Percentiles rank a stretch among this genome's conserved stretches.
Conservation (phyloP, 1,284 basidiomycete genomes). For the Ustilago hordei region DNA sequence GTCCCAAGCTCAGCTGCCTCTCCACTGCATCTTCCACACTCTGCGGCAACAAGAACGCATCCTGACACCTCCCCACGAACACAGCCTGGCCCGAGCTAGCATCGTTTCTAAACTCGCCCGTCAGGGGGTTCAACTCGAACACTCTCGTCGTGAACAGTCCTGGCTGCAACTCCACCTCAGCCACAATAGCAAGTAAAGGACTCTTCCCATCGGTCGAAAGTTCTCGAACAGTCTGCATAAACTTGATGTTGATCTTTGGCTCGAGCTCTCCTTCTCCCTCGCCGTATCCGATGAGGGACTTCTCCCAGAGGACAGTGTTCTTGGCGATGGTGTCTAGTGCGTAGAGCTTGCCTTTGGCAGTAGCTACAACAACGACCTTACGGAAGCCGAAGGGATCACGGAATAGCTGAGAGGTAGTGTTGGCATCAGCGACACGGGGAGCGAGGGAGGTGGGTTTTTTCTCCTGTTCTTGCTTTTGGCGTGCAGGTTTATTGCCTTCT, state of each 20-base stretch:
- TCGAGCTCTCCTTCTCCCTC: constrained; percentile 58
- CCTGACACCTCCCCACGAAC: constrained; percentile 51
- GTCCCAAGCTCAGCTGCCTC: constrained; percentile 73
- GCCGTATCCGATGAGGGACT: constrained; percentile 65
- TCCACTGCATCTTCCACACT: constrained; percentile 47
- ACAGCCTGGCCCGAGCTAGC: constrained; percentile 44
- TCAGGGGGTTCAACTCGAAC: constrained; percentile 65
- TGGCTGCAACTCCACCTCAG: constrained; percentile 52
- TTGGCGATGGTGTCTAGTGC: constrained; percentile 82
- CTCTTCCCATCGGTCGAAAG: constrained; percentile 54
- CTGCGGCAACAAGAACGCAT: constrained; percentile 54
- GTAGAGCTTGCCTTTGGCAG: constrained; percentile 80
- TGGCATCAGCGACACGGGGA: constrained; percentile 48
- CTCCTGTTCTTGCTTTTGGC: constrained; percentile 26
- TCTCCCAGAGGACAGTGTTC: constrained; percentile 62
- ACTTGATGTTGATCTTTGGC: constrained; percentile 57
- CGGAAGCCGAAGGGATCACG: constrained; percentile 86
- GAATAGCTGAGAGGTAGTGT: constrained; percentile 47
- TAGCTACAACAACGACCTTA: constrained; percentile 83
- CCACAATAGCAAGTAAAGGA: constrained; percentile 61
- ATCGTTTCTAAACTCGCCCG: constrained; percentile 57
- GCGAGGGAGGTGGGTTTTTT: constrained; percentile 50
- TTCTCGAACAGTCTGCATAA: constrained; percentile 57
- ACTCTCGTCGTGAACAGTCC: constrained; percentile 55
- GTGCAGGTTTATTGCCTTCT: constrained; percentile 37